Base-by-base conservation (phyloP, 176 grass and related monocot genomes). In the Hsuehochloa calcarea region DNA sequence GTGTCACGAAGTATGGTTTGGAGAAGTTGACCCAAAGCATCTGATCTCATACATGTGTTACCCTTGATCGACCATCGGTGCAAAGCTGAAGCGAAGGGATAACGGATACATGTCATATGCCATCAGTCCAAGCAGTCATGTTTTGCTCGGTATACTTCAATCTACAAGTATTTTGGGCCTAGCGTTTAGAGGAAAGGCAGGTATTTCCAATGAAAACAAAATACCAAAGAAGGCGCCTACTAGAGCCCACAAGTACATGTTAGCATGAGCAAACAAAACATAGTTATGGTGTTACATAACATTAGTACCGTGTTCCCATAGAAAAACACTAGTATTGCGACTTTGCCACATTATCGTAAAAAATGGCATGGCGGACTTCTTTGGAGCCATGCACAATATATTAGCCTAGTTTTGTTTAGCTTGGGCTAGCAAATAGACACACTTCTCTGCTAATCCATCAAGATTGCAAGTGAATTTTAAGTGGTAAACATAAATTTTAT, bases 161-260 rank as follows among this genome's bases (percentile, higher is more conserved):
- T n/a, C n/a, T n/a, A n/a, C n/a, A n/a, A n/a, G n/a, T n/a, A n/a
- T n/a, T n/a, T n/a, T 22, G 13, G 44, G 4, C 14, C 22, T 68
- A 8, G 31, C 13, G 5, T 76, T 63, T 83, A 71, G 34, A 88
- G 50, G 50, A 52, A 52, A 52, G 5, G 6, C 16, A 52, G 16
- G 16, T 19, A 80, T 73, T 83, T 85, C 39, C 6, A 80, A 64
- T 65, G 31, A 74, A 84, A 65, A 79, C 1, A 14, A 63, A 82
- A 88, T 22, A 70, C 20, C 50, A 52, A 87, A 74, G 20, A 84
- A 64, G 25, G 31, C 78, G 34, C 8, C 65, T 70, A 70, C 44
- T 54, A 61, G 5, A 68, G 19, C 4, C 10, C 56, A 65, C 38
- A 68, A 35, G 20, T 68, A 80, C 17, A 75, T 27, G 25, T 27